Evolutionary conservation across 768 basidiomycete species (phyloP), one percentile per base, ranked within the genome.

Genomic region (Lyophyllum semitale): DNA sequence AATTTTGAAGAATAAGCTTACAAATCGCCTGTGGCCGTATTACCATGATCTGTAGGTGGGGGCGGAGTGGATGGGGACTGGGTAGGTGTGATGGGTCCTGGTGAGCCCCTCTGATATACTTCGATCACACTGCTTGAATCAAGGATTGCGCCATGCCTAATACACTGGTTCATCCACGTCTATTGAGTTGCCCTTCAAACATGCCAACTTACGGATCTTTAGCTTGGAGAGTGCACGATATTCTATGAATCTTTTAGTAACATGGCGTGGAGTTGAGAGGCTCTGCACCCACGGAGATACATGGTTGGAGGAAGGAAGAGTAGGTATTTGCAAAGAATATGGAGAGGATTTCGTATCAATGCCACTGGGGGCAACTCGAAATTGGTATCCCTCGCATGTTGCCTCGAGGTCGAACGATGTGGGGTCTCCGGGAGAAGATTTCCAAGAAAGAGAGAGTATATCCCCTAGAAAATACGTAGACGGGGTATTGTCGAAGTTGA

Each of bases 381-480:
- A 30, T 11, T 30, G 6, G 29, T 30, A 5, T 30, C 6, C 29
- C 12, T 29, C 17, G 44, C 44, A 45, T 8, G 15, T 4, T 22
- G 44, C 25, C 4, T 37, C 48, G n/a, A 58, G 13, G 23, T 38
- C 26, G 35, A 58, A 41, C 6, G 35, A 29, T 23, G 38, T 12
- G 6, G 58, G 58, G 15, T 55, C 53, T 20, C 20, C 38, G 27
- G 53, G n/a, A 22, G 15, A 7, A 42, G 49, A 3, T 23, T 42
- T 46, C 57, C 57, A 54, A 3, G 58, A 51, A 37, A 51, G 1
- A 25, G 43, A 22, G 22, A 51, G 2, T 6, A 29, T 22, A n/a
- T 12, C n/a, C 9, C 45, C 48, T 23, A 42, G 15, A 9, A 15
- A 30, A 8, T 54, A 18, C 4, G 26, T 1, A 7, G 43, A 22